Base-by-base conservation (phyloP, 768 basidiomycete species). In the Agaricus subrufescens region DNA sequence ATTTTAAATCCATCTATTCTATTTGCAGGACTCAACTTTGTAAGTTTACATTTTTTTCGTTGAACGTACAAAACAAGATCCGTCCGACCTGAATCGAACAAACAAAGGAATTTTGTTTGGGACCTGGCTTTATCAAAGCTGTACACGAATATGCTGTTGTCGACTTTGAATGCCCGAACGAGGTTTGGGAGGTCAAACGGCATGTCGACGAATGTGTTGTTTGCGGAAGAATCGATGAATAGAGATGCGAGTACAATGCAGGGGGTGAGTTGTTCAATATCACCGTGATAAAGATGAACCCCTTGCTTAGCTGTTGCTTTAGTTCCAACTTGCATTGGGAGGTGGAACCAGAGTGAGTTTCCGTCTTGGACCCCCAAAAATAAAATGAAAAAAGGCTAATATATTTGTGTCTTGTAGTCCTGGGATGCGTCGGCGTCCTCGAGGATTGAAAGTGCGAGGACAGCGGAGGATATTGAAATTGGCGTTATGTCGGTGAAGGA, bases 81-180 rank as follows among this genome's bases (percentile, higher is more conserved):
- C 9, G 2, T 37, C 46, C 31, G 25, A 39, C n/a, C 4, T 44
- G 3, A 9, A 26, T 14, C 26, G 15, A 15, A 9, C 54, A 19
- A 58, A 27, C 6, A 3, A 34, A 75, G 77, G n/a, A 80, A 79
- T 60, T 81, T 81, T 58, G 53, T 79, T 7, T 81, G 75, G 74
- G 78, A 79, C 58, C 66, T 81, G 23, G 67, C 76, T 11, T 66
- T 81, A 9, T 71, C 75, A 1, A 79, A 79, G 49, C 67, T 81
- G 6, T 81, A 81, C 61, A 56, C 75, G 15, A 81, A 80, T 51
- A 77, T 75, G 47, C 67, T 79, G 2, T 62, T 81, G 40, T 79
- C 77, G 3, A 76, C 78, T 2, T 68, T 81, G 27, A 80, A 81
- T 46, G 74, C 78, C 25, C 72, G 78, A 8, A 64, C 68, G 8